A percentile compares a stretch with the other conserved stretches of the same genome.
Evolutionary conservation across 2,329 filamentous ascomycete genomes (phyloP).

Genomic region (Paecilomyces sp.): DNA sequence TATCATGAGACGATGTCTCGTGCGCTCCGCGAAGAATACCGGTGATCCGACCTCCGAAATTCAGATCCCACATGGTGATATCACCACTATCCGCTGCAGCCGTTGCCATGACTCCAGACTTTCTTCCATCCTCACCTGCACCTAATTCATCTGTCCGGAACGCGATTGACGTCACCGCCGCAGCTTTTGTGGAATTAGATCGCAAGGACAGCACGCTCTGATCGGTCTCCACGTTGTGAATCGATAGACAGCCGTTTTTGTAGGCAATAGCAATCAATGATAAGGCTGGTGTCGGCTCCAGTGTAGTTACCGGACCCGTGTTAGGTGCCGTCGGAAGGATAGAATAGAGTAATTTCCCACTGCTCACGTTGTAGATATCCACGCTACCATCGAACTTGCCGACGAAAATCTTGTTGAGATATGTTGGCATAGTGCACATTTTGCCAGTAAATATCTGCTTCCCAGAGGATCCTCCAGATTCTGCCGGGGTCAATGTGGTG

Average conservation of each 20-base stretch:
- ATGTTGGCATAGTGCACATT: constrained; percentile 85
- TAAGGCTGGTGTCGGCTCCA: constrained; percentile 76
- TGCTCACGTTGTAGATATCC: constrained; percentile 96
- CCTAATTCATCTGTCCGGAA: constrained; percentile 87
- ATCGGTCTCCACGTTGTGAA: constrained; percentile 77
- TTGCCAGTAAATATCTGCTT: constrained; percentile 67
- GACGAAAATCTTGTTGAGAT: constrained; percentile 90
- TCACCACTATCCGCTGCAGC: constrained; percentile 73
- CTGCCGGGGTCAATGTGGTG: constrained; percentile 63
- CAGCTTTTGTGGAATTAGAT: constrained; percentile 54
- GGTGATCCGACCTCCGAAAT: constrained; percentile 76
- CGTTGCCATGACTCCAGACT: constrained; percentile 90
- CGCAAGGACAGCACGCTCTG: constrained; percentile 64
- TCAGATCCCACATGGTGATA: constrained; percentile 93
- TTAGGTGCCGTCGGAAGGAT: constrained; percentile 67
- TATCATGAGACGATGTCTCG: constrained; percentile 50
- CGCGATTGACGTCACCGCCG: constrained; percentile 69
- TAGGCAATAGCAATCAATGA: constrained; percentile 86
- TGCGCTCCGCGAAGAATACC: constrained; percentile 85
- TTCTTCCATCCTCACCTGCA: constrained; percentile 77
- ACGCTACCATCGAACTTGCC: constrained; percentile 81
- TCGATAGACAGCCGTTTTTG: constrained; percentile 65
- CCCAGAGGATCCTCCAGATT: constrained; percentile 48
- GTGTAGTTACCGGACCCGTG: constrained; percentile 74
- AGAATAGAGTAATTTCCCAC: constrained; percentile 83